These are phyloP conservation scores for Aspergillus bridgeri DNA, from an alignment of 495 filamentous ascomycete species.

Conservation along the genomic window DNA sequence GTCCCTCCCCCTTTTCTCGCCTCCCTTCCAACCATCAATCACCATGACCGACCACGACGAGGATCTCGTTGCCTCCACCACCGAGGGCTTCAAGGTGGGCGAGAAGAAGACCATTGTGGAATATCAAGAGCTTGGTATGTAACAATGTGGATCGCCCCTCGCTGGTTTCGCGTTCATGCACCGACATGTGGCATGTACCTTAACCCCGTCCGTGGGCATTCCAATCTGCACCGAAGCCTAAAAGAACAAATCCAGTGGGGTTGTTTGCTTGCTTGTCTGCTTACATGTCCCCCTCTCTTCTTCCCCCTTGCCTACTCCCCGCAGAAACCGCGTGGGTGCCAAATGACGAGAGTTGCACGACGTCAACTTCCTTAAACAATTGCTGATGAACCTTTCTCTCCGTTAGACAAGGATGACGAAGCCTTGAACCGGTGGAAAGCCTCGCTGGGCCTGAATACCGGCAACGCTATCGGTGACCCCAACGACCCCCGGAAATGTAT, in stretches of 20 bases:
- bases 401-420: slow-evolving; percentile 69
- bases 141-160: background rate
- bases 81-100: slow-evolving; percentile 94
- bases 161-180: background rate
- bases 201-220: background rate
- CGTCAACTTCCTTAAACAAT: slow-evolving; percentile 1
- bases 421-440: slow-evolving; percentile 96
- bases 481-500: slow-evolving; percentile 80
- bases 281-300: background rate
- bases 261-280: background rate
- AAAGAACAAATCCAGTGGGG: background rate
- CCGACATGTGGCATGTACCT: background rate
- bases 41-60: slow-evolving; percentile 73
- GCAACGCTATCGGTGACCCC: slow-evolving; percentile 63
- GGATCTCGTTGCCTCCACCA: slow-evolving; percentile 80
- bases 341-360: background rate
- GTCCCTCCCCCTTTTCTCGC: slow-evolving; percentile 4
- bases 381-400: slow-evolving; percentile 3
- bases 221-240: background rate
- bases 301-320: background rate
- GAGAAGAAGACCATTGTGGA: slow-evolving; percentile 97
- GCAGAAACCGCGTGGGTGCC: background rate
- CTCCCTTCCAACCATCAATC: slow-evolving; percentile 21
- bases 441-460: slow-evolving; percentile 75
- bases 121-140: slow-evolving; percentile 86